A percentile compares a stretch with the other conserved stretches of the same genome.
phyloP scores from a whole-genome alignment of 2,329 filamentous ascomycete species.

The Penicillium concentricum region DNA sequence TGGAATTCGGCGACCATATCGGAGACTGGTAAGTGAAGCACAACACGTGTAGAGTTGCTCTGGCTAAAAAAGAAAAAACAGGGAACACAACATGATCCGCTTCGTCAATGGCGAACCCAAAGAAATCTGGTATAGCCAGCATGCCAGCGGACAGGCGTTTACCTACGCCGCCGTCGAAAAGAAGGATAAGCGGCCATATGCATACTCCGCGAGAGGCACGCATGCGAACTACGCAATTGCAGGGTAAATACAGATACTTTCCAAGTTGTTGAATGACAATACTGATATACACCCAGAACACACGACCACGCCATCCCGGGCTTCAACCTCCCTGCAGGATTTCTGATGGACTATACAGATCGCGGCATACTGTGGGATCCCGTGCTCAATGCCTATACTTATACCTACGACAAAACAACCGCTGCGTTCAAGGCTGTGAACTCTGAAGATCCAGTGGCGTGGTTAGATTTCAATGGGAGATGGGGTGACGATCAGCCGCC shows the following conservation, averaged over 20 bases:
- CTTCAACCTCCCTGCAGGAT: conserved; percentile 54
- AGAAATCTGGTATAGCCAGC: conserved; percentile 63
- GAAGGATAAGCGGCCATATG: conserved; percentile 53
- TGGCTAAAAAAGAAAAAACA: conserved; percentile 20
- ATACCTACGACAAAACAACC: conserved; percentile 49
- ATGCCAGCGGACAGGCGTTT: conserved; percentile 63
- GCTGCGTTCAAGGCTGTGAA: conserved; percentile 51
- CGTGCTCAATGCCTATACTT: conserved; percentile 54
- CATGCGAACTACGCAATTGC: conserved; percentile 64
- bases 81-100: conserved; percentile 67
- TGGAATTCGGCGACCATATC: conserved; percentile 60
- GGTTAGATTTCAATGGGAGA: conserved; percentile 56
- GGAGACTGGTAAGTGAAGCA: conserved; percentile 55
- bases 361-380: conserved; percentile 62
- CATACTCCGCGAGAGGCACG: conserved; percentile 59
- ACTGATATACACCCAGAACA: conserved; percentile 33
- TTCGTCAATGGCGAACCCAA: conserved; percentile 58
- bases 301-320: conserved; percentile 66
- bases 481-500: conserved; percentile 65
- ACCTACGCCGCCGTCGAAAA: conserved; percentile 58
- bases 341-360: conserved; percentile 57
- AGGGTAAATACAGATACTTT: conserved; percentile 36
- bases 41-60: background rate
- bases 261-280: background rate
- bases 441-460: conserved; percentile 49